phyloP scores from a whole-genome alignment of 1,284 basidiomycete species.

The Fomitopsis palustris region DNA sequence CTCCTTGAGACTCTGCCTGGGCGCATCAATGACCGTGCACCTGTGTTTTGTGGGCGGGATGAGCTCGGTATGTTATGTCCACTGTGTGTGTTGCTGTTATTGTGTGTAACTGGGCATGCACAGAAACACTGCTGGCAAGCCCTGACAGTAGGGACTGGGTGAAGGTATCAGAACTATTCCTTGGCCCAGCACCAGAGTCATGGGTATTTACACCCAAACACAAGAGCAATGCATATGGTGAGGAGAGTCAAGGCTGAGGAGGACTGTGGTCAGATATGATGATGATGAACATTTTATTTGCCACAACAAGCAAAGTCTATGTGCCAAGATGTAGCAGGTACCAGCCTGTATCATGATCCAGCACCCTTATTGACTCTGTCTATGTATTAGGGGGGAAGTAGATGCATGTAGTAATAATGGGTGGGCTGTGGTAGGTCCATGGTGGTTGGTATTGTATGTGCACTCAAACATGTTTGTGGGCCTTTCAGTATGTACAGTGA shows the following conservation, averaged over 20 bases:
- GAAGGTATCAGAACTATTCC: slow-evolving; percentile 93
- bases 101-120: background rate
- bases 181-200: slow-evolving; percentile 64
- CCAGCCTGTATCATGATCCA: no score
- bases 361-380: no score
- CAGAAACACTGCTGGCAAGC: slow-evolving; percentile 84
- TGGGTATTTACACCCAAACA: slow-evolving; percentile 76
- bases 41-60: slow-evolving; percentile 81
- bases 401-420: no score
- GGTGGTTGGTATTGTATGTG: no score
- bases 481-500: no score
- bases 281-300: no score
- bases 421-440: no score
- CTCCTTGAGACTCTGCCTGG: slow-evolving; percentile 84
- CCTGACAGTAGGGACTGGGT: slow-evolving; percentile 90
- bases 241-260: slow-evolving; percentile 45
- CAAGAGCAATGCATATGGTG: slow-evolving; percentile 62
- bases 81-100: background rate
- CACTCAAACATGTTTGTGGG: no score
- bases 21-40: slow-evolving; percentile 87
- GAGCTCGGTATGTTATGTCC: slow-evolving; percentile 63
- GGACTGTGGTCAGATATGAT: no score
- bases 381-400: no score
- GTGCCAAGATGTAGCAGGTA: no score
- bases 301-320: no score